Evolutionary conservation across 768 basidiomycete genomes (phyloP), one percentile per base, ranked within the genome.

Genomic region (Udeniomyces megalosporus): DNA sequence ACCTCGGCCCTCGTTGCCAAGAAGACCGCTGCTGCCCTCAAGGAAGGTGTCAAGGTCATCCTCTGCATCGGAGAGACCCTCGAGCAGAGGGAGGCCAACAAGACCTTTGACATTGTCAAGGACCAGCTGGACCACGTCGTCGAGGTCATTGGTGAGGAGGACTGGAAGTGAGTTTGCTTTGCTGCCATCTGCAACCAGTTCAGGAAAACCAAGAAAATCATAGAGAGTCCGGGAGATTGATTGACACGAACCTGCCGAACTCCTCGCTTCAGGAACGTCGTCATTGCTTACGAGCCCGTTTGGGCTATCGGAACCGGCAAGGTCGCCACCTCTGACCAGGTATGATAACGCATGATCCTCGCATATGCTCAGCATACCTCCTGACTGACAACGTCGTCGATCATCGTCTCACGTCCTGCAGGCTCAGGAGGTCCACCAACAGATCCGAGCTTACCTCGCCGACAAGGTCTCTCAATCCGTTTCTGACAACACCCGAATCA

Each of bases 231-330:
- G 22, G 22, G n/a, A 50, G 48, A 50, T n/a, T 50, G 8, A 22
- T n/a, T 22, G n/a, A 50, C 48, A 10, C n/a, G 7, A 22, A 10
- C 28, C 48, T 50, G 8, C 10, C 10, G 34, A 10, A 24, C 34
- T 38, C 34, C 31, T 48, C 8, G 1, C 51, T 61, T 6, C 66
- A 92, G 90, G 70, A 82, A 86, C 66, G 78, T 97, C 70, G 93
- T 99, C 62, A 80, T 99, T 69, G 95, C 95, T 22, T 99, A 92
- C 74, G 89, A 93, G 74, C 88, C 91, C 47, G 88, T 54, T 57
- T 97, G 95, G 93, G 93, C 95, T 35, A 97, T 97, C 73, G 95
- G 95, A 51, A 96, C 93, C 14, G 93, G 93, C 66, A 93, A 86
- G 74, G 92, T 95, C 57, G 93, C 93, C 49, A 88, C 88, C 34